Evolutionary conservation across 2,329 filamentous ascomycete genomes (phyloP).

Genomic region (Ceratocystis destructans): DNA sequence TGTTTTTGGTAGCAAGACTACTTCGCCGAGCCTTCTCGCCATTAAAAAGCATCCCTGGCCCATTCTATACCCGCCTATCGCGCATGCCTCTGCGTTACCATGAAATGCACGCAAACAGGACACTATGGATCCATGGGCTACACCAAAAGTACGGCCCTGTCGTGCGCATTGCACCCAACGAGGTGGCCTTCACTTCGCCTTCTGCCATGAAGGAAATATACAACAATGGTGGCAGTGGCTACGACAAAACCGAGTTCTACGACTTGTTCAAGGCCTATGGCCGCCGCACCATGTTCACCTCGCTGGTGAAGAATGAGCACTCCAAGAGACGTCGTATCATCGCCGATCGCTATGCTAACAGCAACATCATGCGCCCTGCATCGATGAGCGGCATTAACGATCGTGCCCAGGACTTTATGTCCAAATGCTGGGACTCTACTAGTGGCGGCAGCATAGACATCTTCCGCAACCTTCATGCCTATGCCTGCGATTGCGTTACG

Average conservation of each 20-base stretch:
- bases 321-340: conserved; percentile 48
- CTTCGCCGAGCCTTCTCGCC: conserved; percentile 26
- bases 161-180: conserved; percentile 43
- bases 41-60: conserved; percentile 35
- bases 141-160: conserved; percentile 44
- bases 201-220: conserved; percentile 50
- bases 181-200: conserved; percentile 45
- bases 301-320: conserved; percentile 45
- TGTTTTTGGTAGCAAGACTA: conserved; percentile 23
- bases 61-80: conserved; percentile 35
- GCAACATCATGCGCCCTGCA: conserved; percentile 44
- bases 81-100: conserved; percentile 40
- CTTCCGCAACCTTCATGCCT: conserved; percentile 52
- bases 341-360: conserved; percentile 55
- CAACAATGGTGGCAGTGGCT: conserved; percentile 46
- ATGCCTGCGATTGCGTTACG: conserved; percentile 55
- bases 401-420: conserved; percentile 41
- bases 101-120: conserved; percentile 41
- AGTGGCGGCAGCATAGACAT: conserved; percentile 39
- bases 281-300: conserved; percentile 48
- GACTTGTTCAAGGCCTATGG: conserved; percentile 45
- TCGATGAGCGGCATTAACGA: conserved; percentile 45
- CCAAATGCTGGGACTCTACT: conserved; percentile 35
- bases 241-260: conserved; percentile 53
- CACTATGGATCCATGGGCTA: conserved; percentile 42